Evolutionary conservation across 106 monocot species (phyloP).

Genomic region (Phalaenopsis aphrodite): DNA sequence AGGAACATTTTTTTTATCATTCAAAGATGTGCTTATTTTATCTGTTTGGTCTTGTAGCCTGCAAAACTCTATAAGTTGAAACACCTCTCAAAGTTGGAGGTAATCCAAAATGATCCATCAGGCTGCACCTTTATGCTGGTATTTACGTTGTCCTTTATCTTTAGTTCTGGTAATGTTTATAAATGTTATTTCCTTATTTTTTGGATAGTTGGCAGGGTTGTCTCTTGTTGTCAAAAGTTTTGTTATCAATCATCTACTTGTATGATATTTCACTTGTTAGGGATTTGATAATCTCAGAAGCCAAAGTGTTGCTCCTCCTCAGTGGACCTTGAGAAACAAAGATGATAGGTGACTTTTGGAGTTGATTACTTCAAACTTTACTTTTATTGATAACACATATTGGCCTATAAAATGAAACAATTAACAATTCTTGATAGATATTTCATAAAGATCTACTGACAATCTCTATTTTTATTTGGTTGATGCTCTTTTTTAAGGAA

Average conservation of each 20-base stretch:
- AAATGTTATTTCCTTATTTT: neutral
- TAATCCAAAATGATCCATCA: conserved; percentile 78
- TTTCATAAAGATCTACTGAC: neutral
- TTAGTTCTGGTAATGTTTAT: neutral
- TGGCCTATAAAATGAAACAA: too few relatives aligned
- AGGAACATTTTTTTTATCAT: too few relatives aligned
- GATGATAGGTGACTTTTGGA: conserved; percentile 65
- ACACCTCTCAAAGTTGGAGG: conserved; percentile 91
- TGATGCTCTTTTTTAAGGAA: conserved; percentile 46
- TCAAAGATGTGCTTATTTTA: neutral
- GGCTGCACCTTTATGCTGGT: conserved; percentile 93
- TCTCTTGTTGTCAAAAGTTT: neutral
- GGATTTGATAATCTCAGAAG: conserved; percentile 96
- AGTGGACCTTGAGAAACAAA: conserved; percentile 97
- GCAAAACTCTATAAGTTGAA: conserved; percentile 96
- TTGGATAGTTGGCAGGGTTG: neutral
- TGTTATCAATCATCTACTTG: neutral
- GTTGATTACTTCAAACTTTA: neutral
- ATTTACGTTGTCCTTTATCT: conserved; percentile 11
- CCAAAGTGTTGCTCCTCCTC: conserved; percentile 90
- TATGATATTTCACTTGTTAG: conserved; percentile 21
- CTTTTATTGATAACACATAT: neutral
- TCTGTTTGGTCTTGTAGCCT: conserved; percentile 40
- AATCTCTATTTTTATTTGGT: neutral
- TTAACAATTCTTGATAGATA: neutral